phyloP scores from a whole-genome alignment of 495 filamentous ascomycete genomes.

The Podospora anserina region DNA sequence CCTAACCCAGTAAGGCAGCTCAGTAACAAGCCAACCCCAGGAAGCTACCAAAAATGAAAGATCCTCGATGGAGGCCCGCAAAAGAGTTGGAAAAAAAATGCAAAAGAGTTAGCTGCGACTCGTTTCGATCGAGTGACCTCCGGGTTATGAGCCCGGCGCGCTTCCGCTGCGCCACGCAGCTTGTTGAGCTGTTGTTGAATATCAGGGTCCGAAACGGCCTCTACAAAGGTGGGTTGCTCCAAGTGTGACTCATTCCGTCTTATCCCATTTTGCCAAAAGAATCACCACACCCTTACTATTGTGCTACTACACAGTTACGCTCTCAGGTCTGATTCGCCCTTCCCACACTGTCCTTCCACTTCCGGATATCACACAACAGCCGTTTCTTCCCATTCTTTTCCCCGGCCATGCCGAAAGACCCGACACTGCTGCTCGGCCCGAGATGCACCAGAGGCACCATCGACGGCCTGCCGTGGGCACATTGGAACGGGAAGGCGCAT shows the following conservation, averaged over 20 bases:
- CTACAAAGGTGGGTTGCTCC: not conserved
- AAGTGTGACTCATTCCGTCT: slow-evolving; percentile 6
- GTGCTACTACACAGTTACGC: not conserved
- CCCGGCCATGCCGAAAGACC: not conserved
- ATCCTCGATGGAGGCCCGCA: not conserved
- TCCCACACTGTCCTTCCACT: slow-evolving; percentile 6
- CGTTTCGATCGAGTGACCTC: slow-evolving; percentile 8
- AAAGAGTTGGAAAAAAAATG: not conserved
- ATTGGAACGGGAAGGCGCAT: slow-evolving; percentile 88
- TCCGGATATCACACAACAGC: slow-evolving; percentile 14
- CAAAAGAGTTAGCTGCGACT: slow-evolving; percentile 3
- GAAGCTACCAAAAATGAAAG: slow-evolving; percentile 1
- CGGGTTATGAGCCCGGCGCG: slow-evolving; percentile 7
- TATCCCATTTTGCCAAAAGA: not conserved
- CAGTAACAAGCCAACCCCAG: not conserved
- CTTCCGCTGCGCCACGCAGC: slow-evolving; percentile 7
- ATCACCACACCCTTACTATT: slow-evolving; percentile 2
- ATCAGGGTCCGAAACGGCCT: not conserved
- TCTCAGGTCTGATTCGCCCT: not conserved
- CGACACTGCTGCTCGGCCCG: slow-evolving; percentile 20
- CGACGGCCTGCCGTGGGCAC: slow-evolving; percentile 79
- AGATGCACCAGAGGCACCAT: slow-evolving; percentile 71
- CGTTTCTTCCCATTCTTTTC: not conserved
- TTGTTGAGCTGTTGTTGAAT: not conserved
- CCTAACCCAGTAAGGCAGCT: not conserved